A percentile compares a stretch with the other conserved stretches of the same genome.
Evolutionary conservation across 352 stramenopile genomes (phyloP).

Genomic region (Pythium apleroticum): DNA sequence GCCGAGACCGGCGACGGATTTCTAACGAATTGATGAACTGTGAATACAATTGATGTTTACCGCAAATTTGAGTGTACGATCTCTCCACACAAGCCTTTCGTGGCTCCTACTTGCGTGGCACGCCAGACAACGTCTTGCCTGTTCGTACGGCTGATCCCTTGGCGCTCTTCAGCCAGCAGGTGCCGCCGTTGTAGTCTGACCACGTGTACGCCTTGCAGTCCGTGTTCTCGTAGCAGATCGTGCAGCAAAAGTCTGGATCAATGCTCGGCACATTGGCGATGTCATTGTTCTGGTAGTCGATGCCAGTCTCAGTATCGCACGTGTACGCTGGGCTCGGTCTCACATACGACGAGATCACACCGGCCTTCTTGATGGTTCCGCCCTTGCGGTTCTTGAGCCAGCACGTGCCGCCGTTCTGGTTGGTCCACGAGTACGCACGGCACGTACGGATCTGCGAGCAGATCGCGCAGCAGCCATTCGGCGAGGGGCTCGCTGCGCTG

Average conservation of each 20-base stretch:
- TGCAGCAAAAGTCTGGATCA: slow-evolving; percentile 29
- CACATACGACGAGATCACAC: slow-evolving; percentile 15
- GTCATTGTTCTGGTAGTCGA: slow-evolving; percentile 33
- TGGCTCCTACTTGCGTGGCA: not conserved
- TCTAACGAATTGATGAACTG: too few species aligned
- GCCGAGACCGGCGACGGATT: too few species aligned
- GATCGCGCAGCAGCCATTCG: slow-evolving; percentile 38
- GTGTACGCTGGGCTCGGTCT: slow-evolving; percentile 7
- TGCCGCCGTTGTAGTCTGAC: slow-evolving; percentile 50
- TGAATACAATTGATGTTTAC: too few species aligned
- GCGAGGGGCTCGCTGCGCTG: slow-evolving; percentile 29
- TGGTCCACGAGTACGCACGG: slow-evolving; percentile 27
- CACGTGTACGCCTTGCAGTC: slow-evolving; percentile 57
- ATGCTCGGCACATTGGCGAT: slow-evolving; percentile 17
- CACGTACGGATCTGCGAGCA: slow-evolving; percentile 24
- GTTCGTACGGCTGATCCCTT: not conserved
- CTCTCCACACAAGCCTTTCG: too few species aligned
- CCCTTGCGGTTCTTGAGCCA: slow-evolving; percentile 34
- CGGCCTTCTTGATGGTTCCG: slow-evolving; percentile 9
- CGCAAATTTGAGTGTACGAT: too few species aligned
- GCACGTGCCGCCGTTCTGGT: slow-evolving; percentile 28
- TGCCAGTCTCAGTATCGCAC: slow-evolving; percentile 15
- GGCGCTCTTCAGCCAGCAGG: slow-evolving; percentile 23
- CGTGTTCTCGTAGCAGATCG: slow-evolving; percentile 31
- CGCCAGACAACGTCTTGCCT: slow-evolving; percentile 21